A percentile compares a stretch with the other conserved stretches of the same genome.
Conservation (phyloP, 352 stramenopile species). For the Globisporangium paddicum region DNA sequence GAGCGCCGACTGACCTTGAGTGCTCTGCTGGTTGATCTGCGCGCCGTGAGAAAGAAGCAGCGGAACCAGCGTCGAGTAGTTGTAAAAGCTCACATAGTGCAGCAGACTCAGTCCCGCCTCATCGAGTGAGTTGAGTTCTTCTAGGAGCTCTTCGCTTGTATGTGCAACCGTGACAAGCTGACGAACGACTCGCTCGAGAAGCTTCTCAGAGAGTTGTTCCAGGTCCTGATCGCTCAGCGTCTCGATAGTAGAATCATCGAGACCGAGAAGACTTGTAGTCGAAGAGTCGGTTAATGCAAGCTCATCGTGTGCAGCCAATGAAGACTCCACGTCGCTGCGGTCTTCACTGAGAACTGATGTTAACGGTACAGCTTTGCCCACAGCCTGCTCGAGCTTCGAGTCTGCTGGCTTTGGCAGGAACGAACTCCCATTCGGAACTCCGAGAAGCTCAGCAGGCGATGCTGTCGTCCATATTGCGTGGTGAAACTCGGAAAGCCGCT, state of each 20-base stretch:
- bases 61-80: slow-evolving; percentile 75
- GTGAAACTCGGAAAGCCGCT: slow-evolving; percentile 79
- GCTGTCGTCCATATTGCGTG: slow-evolving; percentile 65
- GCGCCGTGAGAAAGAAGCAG: slow-evolving; percentile 76
- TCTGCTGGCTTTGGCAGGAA: neutral
- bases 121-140: slow-evolving; percentile 86
- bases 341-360: neutral
- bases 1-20: slow-evolving; percentile 76
- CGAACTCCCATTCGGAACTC: neutral
- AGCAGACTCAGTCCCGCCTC: slow-evolving; percentile 82
- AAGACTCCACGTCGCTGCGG: neutral
- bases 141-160: slow-evolving; percentile 73
- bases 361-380: neutral
- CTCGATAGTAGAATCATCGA: slow-evolving; percentile 74
- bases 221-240: slow-evolving; percentile 73
- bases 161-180: slow-evolving; percentile 78
- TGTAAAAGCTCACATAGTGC: slow-evolving; percentile 90
- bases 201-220: slow-evolving; percentile 68
- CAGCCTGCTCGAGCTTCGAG: neutral
- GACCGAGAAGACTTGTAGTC: slow-evolving; percentile 3
- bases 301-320: slow-evolving; percentile 3
- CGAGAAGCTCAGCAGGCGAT: slow-evolving; percentile 11
- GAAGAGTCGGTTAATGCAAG: neutral
- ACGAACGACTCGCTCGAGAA: slow-evolving; percentile 80
- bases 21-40: slow-evolving; percentile 83